Base-by-base conservation (phyloP, 495 filamentous ascomycete genomes). In the Oleoguttula mirabilis region DNA sequence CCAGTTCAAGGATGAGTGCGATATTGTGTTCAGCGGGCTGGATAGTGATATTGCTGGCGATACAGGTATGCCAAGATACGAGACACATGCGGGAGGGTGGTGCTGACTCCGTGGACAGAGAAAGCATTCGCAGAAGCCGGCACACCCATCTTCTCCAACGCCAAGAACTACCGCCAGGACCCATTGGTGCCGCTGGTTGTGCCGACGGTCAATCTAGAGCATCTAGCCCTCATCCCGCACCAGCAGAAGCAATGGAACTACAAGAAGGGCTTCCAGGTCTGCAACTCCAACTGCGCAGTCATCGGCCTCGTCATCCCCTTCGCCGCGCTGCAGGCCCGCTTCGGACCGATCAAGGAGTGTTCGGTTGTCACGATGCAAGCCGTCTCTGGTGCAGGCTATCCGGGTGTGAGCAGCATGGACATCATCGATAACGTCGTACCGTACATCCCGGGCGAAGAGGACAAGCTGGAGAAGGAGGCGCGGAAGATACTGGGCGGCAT, bases 261-360 rank as follows among this genome's bases (percentile, higher is more conserved):
- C 5, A 50, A 57, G 2, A 56, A 59, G 28, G 64, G 64, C 35
- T 65, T 67, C 48, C 52, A 62, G 7, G 63, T 66, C 41, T 67
- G 64, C 56, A 67, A 67, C 49, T 65, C 61, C 31, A 67, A 66
- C 45, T 66, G 63, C 52, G 63, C 63, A 3, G 64, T 67, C 40
- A 64, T 66, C 36, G 64, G 64, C 44, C 47, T 67, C 28, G 64
- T 65, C 20, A 65, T 66, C 27, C 61, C 64, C 5, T 61, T 64
- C 48, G 63, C 60, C 11, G 64, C 64, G 7, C 57, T 66, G 11
- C 60, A 61, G 36, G 38, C 56, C 0, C 49, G 53, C 19, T 66
- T 67, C 38, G 64, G 64, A 21, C 58, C 63, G 10, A 49, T 67
- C 25, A 56, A 57, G 5, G 40, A 55, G 25, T 64, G 62, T 41